These are phyloP conservation scores for Pulicaria dysenterica DNA, from an alignment of 129 eudicot species.

Conservation along the genomic window DNA sequence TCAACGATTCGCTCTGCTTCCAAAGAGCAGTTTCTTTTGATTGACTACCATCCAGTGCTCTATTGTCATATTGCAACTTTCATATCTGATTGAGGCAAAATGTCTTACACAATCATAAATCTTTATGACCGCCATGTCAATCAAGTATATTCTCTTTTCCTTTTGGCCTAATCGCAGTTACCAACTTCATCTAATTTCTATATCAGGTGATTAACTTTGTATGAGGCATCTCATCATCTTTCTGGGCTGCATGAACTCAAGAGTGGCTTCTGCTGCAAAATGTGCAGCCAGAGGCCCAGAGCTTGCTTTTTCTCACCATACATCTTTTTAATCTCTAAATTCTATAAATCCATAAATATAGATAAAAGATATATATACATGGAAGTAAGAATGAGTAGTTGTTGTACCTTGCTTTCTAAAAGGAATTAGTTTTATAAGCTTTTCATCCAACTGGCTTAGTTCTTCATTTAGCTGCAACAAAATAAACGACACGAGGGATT, in stretches of 20 bases:
- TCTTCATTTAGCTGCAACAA: conserved; percentile 66
- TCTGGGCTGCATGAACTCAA: conserved; percentile 94
- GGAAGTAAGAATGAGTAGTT: neutral
- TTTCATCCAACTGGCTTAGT: conserved; percentile 67
- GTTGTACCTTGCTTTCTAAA: conserved; percentile 83
- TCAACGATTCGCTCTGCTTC: conserved; percentile 80
- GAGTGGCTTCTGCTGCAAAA: conserved; percentile 96
- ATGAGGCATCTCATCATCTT: conserved; percentile 94
- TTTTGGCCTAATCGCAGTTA: no score
- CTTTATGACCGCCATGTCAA: no score
- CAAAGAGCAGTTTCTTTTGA: conserved; percentile 90
- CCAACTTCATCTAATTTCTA: no score
- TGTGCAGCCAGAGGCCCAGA: conserved; percentile 82
- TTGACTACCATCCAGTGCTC: conserved; percentile 85
- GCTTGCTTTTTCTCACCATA: conserved; percentile 86
- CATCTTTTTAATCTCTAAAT: conserved; percentile 73
- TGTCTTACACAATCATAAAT: no score
- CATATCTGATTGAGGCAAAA: conserved; percentile 48
- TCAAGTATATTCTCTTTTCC: no score
- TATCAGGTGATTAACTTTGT: neutral
- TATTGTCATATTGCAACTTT: conserved; percentile 84
- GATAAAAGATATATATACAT: conserved; percentile 2
- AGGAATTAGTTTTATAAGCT: conserved; percentile 72
- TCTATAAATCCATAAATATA: conserved; percentile 35
- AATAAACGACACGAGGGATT: no score